Percentiles rank a stretch among this genome's conserved stretches.
Evolutionary conservation across 2,329 filamentous ascomycete species (phyloP).

Genomic region (Aspergillus ochraceus): DNA sequence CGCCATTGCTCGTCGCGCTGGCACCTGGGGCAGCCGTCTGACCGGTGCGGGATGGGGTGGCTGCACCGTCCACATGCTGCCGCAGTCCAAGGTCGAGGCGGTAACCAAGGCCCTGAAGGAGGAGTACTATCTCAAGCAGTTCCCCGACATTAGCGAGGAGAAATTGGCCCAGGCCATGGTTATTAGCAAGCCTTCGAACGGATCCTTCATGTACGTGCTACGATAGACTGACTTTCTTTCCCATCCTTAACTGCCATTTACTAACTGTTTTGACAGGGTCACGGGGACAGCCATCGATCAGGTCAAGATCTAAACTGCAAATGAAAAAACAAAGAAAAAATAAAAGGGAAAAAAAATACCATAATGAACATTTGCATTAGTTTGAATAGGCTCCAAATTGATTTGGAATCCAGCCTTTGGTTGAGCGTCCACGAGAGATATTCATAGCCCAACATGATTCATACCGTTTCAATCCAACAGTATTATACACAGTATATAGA

Average conservation of each 20-base stretch:
- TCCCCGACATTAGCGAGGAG: constrained; percentile 67
- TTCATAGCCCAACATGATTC: neutral
- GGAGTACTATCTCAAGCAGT: constrained; percentile 78
- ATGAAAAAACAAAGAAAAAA: constrained; percentile 7
- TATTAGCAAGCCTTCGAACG: constrained; percentile 71
- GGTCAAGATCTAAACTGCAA: constrained; percentile 24
- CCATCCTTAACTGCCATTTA: neutral
- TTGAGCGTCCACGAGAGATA: neutral
- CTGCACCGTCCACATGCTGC: constrained; percentile 90
- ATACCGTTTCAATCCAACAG: neutral
- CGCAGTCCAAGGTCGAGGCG: constrained; percentile 74
- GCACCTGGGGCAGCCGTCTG: constrained; percentile 79
- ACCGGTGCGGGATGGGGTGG: constrained; percentile 97
- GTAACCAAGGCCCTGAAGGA: constrained; percentile 76
- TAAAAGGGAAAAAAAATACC: constrained; percentile 9
- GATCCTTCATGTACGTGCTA: constrained; percentile 42
- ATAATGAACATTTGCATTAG: neutral
- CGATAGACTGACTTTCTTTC: neutral
- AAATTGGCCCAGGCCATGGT: constrained; percentile 79
- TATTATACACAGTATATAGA: neutral
- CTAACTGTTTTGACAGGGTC: constrained; percentile 30
- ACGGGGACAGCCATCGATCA: constrained; percentile 39
- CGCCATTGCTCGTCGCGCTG: constrained; percentile 71
- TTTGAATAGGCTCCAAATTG: constrained; percentile 9
- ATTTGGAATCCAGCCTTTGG: constrained; percentile 5